Evolutionary conservation across 202 grass and related monocot species (phyloP), one percentile per base, ranked within the genome.

Genomic region (Eragrostis tef): DNA sequence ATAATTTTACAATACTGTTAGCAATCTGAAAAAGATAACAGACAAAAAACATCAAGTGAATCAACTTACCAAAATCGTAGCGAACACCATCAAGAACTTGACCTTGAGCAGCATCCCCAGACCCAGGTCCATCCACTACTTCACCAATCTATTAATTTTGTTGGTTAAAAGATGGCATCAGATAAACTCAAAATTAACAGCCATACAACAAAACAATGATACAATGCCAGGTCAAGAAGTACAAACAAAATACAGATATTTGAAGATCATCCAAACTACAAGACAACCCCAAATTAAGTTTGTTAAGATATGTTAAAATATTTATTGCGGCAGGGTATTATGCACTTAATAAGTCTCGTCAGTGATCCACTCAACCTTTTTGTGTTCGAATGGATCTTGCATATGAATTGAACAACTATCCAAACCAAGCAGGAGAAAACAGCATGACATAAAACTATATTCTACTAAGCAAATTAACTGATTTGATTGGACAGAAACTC

Each of bases 91-190:
- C 93, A 86, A 84, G 73, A 93, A 93, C 62, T 46, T 99, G 96
- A 71, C 89, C 87, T 64, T 74, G 60, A 60, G 83, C 17, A 42
- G 85, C 43, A 17, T 86, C 93, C 64, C 74, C 93, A 57, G 96
- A 90, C 63, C 62, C 93, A 58, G 96, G 96, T 62, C 96, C 96
- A 76, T 99, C 96, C 52, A 99, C 96, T 34, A 99, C 87, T 88
- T 99, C 96, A 61, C 96, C 96, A 82, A 99, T 95, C 96, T 99
- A 83, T 56, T 27, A 88, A 83, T 86, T 74, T 84, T 29, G 41
- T 83, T 64, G 43, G 70, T 71, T 71, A 87, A 64, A 76, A 79
- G 5, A 86, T 39, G 39, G 12, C 27, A 77, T 79, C 64, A 81
- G 57, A 39, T 22, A 63, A 81, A 70, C 39, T 58, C 46, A 46